Conservation (phyloP, 305 asterid species). For the Salvia sclarea region DNA sequence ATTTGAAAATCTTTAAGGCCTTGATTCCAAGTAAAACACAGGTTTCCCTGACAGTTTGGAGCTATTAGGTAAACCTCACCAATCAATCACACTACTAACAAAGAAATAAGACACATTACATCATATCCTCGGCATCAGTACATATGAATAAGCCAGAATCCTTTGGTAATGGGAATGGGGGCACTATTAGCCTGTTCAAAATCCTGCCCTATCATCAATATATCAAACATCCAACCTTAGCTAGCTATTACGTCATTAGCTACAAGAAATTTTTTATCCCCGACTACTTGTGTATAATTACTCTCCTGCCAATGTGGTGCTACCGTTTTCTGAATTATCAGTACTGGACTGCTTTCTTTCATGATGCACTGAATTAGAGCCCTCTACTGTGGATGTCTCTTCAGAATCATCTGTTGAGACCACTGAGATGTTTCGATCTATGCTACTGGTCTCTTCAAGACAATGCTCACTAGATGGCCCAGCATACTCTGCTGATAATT, state of each 20-base stretch:
- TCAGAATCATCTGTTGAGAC: conserved; percentile 28
- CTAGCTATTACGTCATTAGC: too few species aligned
- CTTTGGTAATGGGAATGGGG: neutral
- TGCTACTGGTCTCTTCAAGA: conserved; percentile 10
- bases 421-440: conserved; percentile 26
- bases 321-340: conserved; percentile 25
- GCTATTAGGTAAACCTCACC: too few species aligned
- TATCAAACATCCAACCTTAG: neutral
- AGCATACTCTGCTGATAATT: conserved; percentile 27
- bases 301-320: neutral
- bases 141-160: neutral
- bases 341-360: conserved; percentile 5
- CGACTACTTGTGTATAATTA: conserved; percentile 7
- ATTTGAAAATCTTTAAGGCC: neutral
- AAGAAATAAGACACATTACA: neutral
- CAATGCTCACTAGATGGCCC: conserved; percentile 33
- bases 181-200: neutral
- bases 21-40: neutral
- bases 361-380: conserved; percentile 16
- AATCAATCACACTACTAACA: neutral
- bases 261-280: neutral
- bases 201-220: neutral
- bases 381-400: conserved; percentile 26
- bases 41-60: too few species aligned
- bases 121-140: neutral